Evolutionary conservation across 75 land plant species (phyloP).

Genomic region (Pinus tabuliformis): DNA sequence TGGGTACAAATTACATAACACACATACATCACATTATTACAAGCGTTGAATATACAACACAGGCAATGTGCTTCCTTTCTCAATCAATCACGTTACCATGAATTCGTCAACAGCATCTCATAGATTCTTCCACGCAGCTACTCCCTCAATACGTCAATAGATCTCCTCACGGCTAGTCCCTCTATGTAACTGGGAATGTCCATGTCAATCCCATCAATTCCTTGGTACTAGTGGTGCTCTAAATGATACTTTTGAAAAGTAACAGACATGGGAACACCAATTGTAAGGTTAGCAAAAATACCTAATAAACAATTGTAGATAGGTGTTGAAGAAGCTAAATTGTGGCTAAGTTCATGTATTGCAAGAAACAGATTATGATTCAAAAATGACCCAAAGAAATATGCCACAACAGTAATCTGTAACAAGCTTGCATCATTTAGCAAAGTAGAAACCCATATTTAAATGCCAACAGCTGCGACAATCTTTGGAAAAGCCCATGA

Average conservation of each 20-base stretch:
- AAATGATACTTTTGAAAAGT: slow-evolving; percentile 98
- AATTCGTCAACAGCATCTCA: too few species aligned
- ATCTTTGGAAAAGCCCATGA: slow-evolving; percentile 29
- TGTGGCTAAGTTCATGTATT: slow-evolving; percentile 96
- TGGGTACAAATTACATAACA: too few species aligned
- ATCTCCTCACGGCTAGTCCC: slow-evolving; percentile 10
- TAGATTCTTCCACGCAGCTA: too few species aligned
- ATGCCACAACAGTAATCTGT: slow-evolving; percentile 63
- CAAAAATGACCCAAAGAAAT: slow-evolving; percentile 92
- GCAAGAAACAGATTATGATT: slow-evolving; percentile 99
- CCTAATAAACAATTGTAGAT: slow-evolving; percentile 82
- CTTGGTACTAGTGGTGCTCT: slow-evolving; percentile 94
- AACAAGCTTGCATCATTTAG: slow-evolving; percentile 57
- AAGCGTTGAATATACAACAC: too few species aligned
- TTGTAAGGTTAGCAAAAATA: slow-evolving; percentile 93
- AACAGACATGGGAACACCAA: slow-evolving; percentile 97
- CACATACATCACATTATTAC: too few species aligned
- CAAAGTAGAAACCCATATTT: slow-evolving; percentile 68
- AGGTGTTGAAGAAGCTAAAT: slow-evolving; percentile 92
- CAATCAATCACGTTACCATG: too few species aligned
- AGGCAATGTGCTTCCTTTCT: too few species aligned
- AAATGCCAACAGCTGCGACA: slow-evolving; percentile 68
- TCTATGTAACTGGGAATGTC: slow-evolving; percentile 84
- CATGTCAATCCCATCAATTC: slow-evolving; percentile 93
- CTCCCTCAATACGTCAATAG: too few species aligned